Conservation (phyloP, 148 eudicot genomes). For the Arctostaphylos glauca region DNA sequence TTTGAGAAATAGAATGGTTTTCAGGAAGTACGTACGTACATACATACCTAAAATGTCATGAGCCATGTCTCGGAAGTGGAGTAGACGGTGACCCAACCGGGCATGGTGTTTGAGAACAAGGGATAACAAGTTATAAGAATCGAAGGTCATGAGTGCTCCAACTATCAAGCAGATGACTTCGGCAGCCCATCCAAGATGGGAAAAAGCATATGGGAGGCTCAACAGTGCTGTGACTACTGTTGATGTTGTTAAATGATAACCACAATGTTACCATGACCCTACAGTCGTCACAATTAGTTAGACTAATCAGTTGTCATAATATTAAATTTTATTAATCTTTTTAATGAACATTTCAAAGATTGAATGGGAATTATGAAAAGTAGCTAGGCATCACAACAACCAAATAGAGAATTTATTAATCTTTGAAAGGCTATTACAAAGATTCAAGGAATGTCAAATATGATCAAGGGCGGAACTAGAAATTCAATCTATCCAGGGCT, state of each 20-base stretch:
- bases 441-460: no score
- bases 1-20: no score
- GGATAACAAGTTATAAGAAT: conserved; percentile 74
- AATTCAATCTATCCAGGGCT: no score
- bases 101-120: conserved; percentile 78
- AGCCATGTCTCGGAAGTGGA: conserved; percentile 89
- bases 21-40: no score
- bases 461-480: no score
- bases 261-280: conserved; percentile 94
- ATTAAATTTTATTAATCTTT: no score
- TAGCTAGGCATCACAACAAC: no score
- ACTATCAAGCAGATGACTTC: conserved; percentile 46
- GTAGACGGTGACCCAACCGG: conserved; percentile 60
- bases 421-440: no score
- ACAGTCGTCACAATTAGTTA: not conserved
- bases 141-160: conserved; percentile 71
- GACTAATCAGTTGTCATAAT: no score
- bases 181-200: conserved; percentile 61
- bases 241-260: conserved; percentile 88
- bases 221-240: conserved; percentile 77
- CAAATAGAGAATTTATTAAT: no score
- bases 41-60: conserved; percentile 64
- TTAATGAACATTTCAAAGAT: no score
- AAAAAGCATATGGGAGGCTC: conserved; percentile 74
- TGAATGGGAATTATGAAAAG: no score